Conservation (phyloP, 805 yeast species). For the Saccharomycopsis fodiens region DNA sequence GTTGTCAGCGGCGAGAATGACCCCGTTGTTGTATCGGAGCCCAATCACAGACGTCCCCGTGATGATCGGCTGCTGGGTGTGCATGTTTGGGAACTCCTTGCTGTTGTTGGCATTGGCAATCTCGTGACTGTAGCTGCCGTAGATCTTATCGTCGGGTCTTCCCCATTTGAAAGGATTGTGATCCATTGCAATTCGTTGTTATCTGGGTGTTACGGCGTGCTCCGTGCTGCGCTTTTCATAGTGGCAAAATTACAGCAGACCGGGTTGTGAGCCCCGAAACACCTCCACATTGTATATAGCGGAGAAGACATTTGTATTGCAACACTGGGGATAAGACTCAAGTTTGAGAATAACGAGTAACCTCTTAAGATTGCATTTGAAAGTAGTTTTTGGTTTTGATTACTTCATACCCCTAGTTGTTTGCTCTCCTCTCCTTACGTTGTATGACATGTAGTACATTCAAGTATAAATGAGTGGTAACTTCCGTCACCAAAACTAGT, state of each 20-base stretch:
- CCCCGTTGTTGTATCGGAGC: constrained; percentile 82
- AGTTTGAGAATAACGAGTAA: too few species aligned
- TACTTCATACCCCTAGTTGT: too few species aligned
- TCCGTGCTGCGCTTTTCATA: background rate
- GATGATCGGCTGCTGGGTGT: constrained; percentile 90
- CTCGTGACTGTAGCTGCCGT: constrained; percentile 70
- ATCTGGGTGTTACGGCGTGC: background rate
- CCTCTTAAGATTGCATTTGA: too few species aligned
- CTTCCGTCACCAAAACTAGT: too few species aligned
- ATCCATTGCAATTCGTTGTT: constrained; percentile 48
- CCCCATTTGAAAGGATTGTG: constrained; percentile 97
- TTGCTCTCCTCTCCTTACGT: too few species aligned
- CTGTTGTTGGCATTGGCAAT: constrained; percentile 55
- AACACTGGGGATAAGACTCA: too few species aligned
- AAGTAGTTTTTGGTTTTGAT: too few species aligned
- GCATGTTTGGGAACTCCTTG: constrained; percentile 57
- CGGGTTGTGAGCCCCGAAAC: background rate
- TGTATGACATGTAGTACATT: too few species aligned
- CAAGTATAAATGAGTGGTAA: too few species aligned
- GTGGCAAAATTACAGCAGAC: background rate
- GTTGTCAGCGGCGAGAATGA: constrained; percentile 91
- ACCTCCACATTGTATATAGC: too few species aligned
- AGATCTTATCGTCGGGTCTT: constrained; percentile 75
- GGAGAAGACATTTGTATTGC: too few species aligned
- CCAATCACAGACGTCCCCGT: constrained; percentile 96